These are phyloP conservation scores for Plasmodium chabaudi DNA, from an alignment of 169 alveolate genomes.

Conservation along the genomic window DNA sequence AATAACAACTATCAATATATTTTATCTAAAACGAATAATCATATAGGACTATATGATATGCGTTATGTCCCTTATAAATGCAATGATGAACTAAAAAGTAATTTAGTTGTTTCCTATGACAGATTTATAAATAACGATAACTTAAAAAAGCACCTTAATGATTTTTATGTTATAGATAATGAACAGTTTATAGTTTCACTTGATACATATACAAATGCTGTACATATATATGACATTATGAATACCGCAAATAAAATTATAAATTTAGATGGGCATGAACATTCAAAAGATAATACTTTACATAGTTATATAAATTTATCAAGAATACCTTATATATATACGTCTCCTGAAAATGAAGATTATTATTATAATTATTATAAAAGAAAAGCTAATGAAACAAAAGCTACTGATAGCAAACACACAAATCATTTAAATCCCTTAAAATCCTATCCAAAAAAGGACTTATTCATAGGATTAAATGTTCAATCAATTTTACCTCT, in stretches of 20 bases:
- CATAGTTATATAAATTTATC: conserved; percentile 63
- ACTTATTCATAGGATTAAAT: conserved; percentile 70
- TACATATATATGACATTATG: conserved; percentile 69
- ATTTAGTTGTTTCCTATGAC: conserved; percentile 51
- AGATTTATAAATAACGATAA: conserved; percentile 75
- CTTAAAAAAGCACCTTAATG: conserved; percentile 73
- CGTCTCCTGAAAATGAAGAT: conserved; percentile 38
- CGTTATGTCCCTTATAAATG: conserved; percentile 56
- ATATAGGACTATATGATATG: conserved; percentile 76
- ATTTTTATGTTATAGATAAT: conserved; percentile 74
- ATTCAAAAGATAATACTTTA: conserved; percentile 31
- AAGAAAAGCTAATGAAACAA: conserved; percentile 49
- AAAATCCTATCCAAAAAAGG: conserved; percentile 66
- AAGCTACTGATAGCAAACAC: conserved; percentile 48
- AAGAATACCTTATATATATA: conserved; percentile 65
- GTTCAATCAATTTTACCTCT: conserved; percentile 75
- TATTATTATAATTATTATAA: conserved; percentile 63
- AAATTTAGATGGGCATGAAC: conserved; percentile 48
- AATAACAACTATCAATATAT: conserved; percentile 76
- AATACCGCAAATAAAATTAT: conserved; percentile 29
- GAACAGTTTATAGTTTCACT: conserved; percentile 74
- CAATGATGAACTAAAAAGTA: conserved; percentile 55
- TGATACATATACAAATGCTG: conserved; percentile 72
- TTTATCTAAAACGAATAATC: conserved; percentile 74
- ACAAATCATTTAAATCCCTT: conserved; percentile 64